Evolutionary conservation across 768 basidiomycete species (phyloP).

Genomic region (Auriscalpium orientale): DNA sequence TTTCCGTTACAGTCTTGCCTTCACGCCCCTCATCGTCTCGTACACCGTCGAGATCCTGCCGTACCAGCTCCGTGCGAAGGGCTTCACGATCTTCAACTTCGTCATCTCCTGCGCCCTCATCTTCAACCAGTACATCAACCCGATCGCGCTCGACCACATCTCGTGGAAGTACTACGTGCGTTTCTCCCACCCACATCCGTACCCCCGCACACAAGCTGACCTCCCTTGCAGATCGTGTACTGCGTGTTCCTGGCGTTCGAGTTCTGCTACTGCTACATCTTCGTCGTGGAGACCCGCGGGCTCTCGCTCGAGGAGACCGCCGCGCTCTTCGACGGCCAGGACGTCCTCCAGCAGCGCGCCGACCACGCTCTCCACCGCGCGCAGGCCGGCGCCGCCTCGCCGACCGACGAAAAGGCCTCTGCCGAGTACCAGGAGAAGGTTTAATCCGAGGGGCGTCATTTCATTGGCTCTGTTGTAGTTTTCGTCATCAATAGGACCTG

Average conservation of each 20-base stretch:
- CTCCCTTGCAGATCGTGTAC: constrained; percentile 14
- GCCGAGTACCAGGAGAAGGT: background rate
- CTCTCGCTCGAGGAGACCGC: constrained; percentile 25
- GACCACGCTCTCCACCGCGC: background rate
- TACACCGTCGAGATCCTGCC: constrained; percentile 39
- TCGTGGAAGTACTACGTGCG: constrained; percentile 26
- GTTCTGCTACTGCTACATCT: constrained; percentile 19
- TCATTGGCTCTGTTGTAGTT: too few relatives aligned
- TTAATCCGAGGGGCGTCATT: too few relatives aligned
- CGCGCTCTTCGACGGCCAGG: constrained; percentile 24
- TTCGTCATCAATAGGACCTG: too few relatives aligned
- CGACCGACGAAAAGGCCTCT: background rate
- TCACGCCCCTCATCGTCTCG: constrained; percentile 30
- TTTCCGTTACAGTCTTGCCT: constrained; percentile 21
- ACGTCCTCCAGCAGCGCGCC: background rate
- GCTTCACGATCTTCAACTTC: constrained; percentile 32
- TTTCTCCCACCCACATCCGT: background rate
- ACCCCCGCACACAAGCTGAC: background rate
- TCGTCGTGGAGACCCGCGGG: constrained; percentile 19
- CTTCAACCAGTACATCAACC: constrained; percentile 34
- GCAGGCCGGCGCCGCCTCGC: background rate
- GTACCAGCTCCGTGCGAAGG: constrained; percentile 34
- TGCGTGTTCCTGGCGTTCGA: constrained; percentile 20
- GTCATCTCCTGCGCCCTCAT: constrained; percentile 30
- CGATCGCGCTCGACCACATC: constrained; percentile 25